These are phyloP conservation scores for Microstroma glucosiphilum DNA, from an alignment of 1,284 basidiomycete species.

Conservation along the genomic window DNA sequence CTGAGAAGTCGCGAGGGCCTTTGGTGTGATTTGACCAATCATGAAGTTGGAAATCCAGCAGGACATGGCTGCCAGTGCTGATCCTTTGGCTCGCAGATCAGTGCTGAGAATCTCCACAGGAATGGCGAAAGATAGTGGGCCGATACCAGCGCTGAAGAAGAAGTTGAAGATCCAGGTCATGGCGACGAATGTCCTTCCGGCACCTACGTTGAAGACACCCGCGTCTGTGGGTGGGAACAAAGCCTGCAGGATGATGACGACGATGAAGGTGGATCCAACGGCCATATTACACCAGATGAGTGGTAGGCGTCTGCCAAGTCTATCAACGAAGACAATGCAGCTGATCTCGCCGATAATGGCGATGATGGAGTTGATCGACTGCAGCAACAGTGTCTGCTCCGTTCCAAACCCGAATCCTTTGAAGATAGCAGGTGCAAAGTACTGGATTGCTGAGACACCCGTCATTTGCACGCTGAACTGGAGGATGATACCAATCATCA, in stretches of 20 bases:
- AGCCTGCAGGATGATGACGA: conserved; percentile 58
- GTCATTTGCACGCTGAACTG: conserved; percentile 56
- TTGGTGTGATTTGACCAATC: conserved; percentile 53
- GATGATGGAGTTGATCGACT: conserved; percentile 61
- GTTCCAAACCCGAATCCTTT: conserved; percentile 54
- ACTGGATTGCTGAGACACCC: conserved; percentile 57
- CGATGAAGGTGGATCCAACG: conserved; percentile 58
- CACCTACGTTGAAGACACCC: neutral
- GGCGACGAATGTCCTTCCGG: neutral
- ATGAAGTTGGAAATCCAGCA: conserved; percentile 56
- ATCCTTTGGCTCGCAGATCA: conserved; percentile 61
- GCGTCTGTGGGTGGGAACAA: conserved; percentile 54
- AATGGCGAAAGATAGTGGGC: conserved; percentile 51
- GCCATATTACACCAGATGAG: conserved; percentile 59
- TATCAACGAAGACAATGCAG: conserved; percentile 61
- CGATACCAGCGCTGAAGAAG: conserved; percentile 58
- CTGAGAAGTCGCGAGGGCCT: conserved; percentile 22
- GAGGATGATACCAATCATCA: conserved; percentile 53
- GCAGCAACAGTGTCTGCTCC: conserved; percentile 57
- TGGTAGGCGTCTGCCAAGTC: conserved; percentile 57
- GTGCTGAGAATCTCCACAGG: conserved; percentile 58
- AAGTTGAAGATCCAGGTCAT: conserved; percentile 57
- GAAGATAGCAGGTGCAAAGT: conserved; percentile 52
- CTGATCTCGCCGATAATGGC: conserved; percentile 60
- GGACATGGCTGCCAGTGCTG: conserved; percentile 58